A percentile compares a stretch with the other conserved stretches of the same genome.
These are phyloP conservation scores for Schizosaccharomyces lindneri DNA, from an alignment of 805 yeast species.

Conservation along the genomic window DNA sequence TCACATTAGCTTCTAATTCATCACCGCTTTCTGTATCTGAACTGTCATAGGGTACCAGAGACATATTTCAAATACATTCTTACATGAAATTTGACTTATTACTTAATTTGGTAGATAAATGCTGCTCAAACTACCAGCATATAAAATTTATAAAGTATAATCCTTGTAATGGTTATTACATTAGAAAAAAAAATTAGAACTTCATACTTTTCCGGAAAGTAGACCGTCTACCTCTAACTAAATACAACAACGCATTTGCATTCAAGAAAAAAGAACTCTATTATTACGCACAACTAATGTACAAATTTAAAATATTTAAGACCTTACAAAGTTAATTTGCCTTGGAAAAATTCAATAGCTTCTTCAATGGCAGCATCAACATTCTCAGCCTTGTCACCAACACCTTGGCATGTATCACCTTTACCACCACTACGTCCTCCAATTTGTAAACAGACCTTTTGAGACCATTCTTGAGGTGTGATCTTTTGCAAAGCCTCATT, in stretches of 20 bases:
- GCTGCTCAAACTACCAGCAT: no score
- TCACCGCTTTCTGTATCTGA: neutral
- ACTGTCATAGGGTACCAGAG: neutral
- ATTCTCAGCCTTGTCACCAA: slow-evolving; percentile 62
- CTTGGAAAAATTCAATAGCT: slow-evolving; percentile 28
- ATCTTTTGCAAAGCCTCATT: slow-evolving; percentile 40
- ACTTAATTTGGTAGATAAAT: no score
- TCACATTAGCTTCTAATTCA: neutral
- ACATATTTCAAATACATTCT: neutral
- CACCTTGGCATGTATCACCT: slow-evolving; percentile 88
- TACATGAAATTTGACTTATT: neutral
- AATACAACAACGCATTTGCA: no score
- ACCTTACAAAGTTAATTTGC: neutral
- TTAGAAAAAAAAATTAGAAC: no score
- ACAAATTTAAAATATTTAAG: neutral
- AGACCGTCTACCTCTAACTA: no score
- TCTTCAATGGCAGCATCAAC: slow-evolving; percentile 50
- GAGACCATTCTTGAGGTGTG: slow-evolving; percentile 45
- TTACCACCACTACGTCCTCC: slow-evolving; percentile 99
- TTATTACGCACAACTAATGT: no score
- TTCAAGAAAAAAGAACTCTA: no score
- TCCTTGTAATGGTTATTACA: no score
- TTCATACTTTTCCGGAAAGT: no score
- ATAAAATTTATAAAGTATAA: no score
- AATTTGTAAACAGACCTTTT: slow-evolving; percentile 39